phyloP scores from a whole-genome alignment of 2,329 filamentous ascomycete genomes.

The Penicillium sp. region DNA sequence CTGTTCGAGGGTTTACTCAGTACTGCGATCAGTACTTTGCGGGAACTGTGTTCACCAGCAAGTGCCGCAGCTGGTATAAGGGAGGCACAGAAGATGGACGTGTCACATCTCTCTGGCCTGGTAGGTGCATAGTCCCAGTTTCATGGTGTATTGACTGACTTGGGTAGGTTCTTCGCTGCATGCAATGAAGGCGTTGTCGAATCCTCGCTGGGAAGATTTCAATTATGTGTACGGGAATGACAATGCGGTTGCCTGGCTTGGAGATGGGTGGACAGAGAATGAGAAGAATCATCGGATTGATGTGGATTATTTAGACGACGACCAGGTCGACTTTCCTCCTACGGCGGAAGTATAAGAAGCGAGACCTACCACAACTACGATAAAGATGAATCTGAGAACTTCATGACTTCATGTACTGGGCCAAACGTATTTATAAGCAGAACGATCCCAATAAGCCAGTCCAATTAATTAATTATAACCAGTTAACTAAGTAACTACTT shows the following conservation, averaged over 20 bases:
- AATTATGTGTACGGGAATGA: conserved; percentile 38
- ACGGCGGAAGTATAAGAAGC: neutral
- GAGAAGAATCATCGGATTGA: conserved; percentile 32
- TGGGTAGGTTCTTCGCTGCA: conserved; percentile 36
- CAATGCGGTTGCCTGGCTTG: conserved; percentile 34
- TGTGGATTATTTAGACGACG: conserved; percentile 38
- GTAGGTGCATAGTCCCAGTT: conserved; percentile 15
- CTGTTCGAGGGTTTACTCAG: conserved; percentile 29
- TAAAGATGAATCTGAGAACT: too few species aligned
- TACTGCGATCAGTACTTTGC: conserved; percentile 38
- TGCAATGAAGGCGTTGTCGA: conserved; percentile 33
- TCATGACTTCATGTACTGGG: too few species aligned
- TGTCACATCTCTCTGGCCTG: conserved; percentile 37
- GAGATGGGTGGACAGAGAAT: conserved; percentile 36
- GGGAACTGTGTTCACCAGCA: conserved; percentile 34
- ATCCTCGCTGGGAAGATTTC: conserved; percentile 42
- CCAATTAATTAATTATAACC: too few species aligned
- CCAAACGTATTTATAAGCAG: too few species aligned
- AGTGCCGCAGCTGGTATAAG: conserved; percentile 43
- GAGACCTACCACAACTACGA: too few species aligned
- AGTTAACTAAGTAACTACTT: too few species aligned
- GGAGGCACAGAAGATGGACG: conserved; percentile 32
- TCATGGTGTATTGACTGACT: too few species aligned
- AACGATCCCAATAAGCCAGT: too few species aligned
- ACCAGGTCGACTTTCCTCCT: conserved; percentile 35